Base-by-base conservation (phyloP, 805 yeast species). In the Zygoascus biomembranicola region DNA sequence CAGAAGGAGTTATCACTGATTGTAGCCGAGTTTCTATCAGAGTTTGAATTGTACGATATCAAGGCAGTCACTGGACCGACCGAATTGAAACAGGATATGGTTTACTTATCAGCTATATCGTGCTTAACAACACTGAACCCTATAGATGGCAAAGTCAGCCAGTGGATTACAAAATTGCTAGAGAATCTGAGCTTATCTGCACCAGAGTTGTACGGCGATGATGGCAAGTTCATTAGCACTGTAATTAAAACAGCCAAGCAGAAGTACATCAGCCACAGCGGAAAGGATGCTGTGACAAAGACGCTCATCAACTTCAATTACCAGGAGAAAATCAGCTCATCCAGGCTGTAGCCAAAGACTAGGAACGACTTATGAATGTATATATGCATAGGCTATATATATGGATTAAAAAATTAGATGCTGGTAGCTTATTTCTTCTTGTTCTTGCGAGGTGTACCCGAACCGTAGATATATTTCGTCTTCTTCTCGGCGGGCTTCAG, bases 401-500 rank as follows among this genome's bases (percentile, higher is more conserved):
- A 42, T 16, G 26, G 44, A 18, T 42, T 37, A 37, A 42, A 19
- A 42, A 42, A 42, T 42, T 18, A 42, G 20, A 19, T 14, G 26
- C 18, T 42, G 23, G 16, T 18, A 42, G 44, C 26, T 49, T 43
- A 49, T 44, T 43, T 53, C 63, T 68, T 68, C 54, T 58, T 61
- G 63, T 79, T 80, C 63, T 82, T 76, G 60, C 83, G 85, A 43
- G 84, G 81, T 10, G 84, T 75, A 45, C 77, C 77, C 10, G 80
- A 79, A 19, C 59, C 63, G 59, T 75, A 73, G 53, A 73, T 69
- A 59, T 78, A 82, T 70, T 86, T 85, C 58, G 87, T 84, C 73
- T 89, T 89, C 80, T 92, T 92, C 71, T 94, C 98, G 51, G 99
- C 97, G 32, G 99, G 99, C 73, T 94, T 94, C 70, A 92, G 81